Percentiles rank a stretch among this genome's conserved stretches.
phyloP scores from a whole-genome alignment of 2,329 filamentous ascomycete genomes.

The Cordyceps fumosorosea region DNA sequence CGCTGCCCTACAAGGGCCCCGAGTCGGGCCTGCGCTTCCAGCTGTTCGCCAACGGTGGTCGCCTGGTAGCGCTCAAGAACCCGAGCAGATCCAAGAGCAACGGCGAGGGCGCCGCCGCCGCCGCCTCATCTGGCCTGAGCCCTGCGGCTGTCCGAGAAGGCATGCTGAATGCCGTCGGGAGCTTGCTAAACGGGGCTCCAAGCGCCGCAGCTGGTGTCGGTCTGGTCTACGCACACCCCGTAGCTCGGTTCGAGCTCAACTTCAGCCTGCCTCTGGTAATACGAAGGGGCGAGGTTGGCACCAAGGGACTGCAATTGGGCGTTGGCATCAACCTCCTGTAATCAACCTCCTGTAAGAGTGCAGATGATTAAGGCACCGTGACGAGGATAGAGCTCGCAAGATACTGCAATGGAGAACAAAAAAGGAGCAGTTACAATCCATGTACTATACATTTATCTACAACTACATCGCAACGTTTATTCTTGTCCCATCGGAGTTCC shows the following conservation, averaged over 20 bases:
- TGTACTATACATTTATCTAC: not conserved
- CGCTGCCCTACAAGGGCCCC: conserved; percentile 72
- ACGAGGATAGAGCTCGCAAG: not conserved
- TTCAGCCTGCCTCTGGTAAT: conserved; percentile 82
- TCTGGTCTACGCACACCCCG: conserved; percentile 88
- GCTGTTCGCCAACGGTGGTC: conserved; percentile 83
- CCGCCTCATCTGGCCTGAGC: conserved; percentile 26
- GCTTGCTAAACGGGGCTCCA: conserved; percentile 69
- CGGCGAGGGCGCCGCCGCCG: conserved; percentile 24
- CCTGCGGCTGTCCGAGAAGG: conserved; percentile 42
- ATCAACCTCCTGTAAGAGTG: conserved; percentile 75
- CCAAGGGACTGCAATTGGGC: conserved; percentile 92
- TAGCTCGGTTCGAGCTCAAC: conserved; percentile 91
- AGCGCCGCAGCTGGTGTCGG: conserved; percentile 84
- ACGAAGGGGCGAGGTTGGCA: conserved; percentile 74
- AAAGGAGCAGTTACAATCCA: not conserved
- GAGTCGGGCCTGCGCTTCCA: conserved; percentile 84
- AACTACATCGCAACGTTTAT: not conserved
- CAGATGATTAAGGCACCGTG: not conserved
- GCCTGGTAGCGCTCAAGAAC: conserved; percentile 69
- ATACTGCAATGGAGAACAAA: not conserved
- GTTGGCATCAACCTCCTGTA: conserved; percentile 95
- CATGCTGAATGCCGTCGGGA: conserved; percentile 56
- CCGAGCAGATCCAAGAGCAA: conserved; percentile 37
- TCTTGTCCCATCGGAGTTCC: not conserved